phyloP scores from a whole-genome alignment of 225 moss, liverwort and hornwort species.

The Straminergon stramineum region DNA sequence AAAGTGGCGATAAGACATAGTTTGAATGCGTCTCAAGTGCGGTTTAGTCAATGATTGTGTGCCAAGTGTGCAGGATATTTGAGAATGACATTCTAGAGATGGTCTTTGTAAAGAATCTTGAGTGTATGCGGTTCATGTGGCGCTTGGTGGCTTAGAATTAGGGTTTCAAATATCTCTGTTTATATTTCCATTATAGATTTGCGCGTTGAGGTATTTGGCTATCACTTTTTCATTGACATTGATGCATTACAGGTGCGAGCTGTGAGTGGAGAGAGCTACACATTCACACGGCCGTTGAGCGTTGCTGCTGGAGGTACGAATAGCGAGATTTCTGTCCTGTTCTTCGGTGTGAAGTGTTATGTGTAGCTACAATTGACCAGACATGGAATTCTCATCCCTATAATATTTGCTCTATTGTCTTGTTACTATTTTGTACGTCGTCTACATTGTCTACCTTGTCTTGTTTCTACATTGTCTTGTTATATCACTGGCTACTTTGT shows the following conservation, averaged over 20 bases:
- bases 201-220: background rate
- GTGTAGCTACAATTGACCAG: background rate
- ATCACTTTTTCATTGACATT: background rate
- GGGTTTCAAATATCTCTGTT: background rate
- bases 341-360: background rate
- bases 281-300: constrained; percentile 19
- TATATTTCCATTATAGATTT: background rate
- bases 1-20: background rate
- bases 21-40: background rate
- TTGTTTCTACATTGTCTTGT: background rate
- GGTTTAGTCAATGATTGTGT: background rate
- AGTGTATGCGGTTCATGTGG: background rate
- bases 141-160: background rate
- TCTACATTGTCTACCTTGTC: background rate
- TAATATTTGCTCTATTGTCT: background rate
- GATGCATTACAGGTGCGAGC: constrained; percentile 25
- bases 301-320: constrained; percentile 31
- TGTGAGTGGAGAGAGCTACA: constrained; percentile 16
- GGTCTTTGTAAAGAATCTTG: background rate
- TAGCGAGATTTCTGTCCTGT: background rate
- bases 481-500: background rate
- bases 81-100: background rate
- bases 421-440: background rate
- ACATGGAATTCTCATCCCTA: background rate
- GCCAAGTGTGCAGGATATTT: background rate